phyloP scores from a whole-genome alignment of 1,139 yeast species.

The Debaryomyces robertsiae region DNA sequence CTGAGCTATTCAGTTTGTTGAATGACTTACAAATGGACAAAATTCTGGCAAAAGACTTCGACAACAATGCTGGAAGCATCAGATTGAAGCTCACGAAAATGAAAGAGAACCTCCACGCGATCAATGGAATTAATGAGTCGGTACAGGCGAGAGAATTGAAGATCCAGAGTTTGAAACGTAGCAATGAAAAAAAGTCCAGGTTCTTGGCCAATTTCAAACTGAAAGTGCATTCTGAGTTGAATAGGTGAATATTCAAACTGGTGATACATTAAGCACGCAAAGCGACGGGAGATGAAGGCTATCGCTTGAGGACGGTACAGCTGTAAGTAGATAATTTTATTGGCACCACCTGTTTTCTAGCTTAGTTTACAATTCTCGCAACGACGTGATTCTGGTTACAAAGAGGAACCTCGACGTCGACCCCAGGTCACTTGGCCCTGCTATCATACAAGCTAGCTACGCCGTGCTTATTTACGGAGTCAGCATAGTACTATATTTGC shows the following conservation, averaged over 20 bases:
- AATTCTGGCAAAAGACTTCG: conserved; percentile 47
- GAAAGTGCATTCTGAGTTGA: conserved; percentile 16
- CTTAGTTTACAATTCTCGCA: too few relatives aligned
- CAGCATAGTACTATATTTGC: too few relatives aligned
- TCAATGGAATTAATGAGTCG: conserved; percentile 44
- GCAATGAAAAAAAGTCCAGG: conserved; percentile 29
- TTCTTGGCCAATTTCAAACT: conserved; percentile 26
- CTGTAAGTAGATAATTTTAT: too few relatives aligned
- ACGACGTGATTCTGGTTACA: too few relatives aligned
- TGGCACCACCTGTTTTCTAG: too few relatives aligned
- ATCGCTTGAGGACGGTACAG: too few relatives aligned
- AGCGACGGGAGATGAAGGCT: too few relatives aligned
- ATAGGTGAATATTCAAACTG: neutral
- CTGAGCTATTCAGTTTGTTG: conserved; percentile 40
- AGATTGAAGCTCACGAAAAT: conserved; percentile 39
- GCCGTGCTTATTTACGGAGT: too few relatives aligned
- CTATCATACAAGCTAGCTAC: too few relatives aligned
- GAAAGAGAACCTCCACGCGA: conserved; percentile 34
- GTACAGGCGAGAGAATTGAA: conserved; percentile 29
- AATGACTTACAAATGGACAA: conserved; percentile 40
- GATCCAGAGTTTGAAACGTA: conserved; percentile 29
- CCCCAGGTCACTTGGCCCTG: too few relatives aligned
- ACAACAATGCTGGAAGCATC: conserved; percentile 45
- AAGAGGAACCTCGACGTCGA: too few relatives aligned
- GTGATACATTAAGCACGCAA: too few relatives aligned